Evolutionary conservation across 2,329 filamentous ascomycete genomes (phyloP).

Genomic region (Fusarium vanettenii): DNA sequence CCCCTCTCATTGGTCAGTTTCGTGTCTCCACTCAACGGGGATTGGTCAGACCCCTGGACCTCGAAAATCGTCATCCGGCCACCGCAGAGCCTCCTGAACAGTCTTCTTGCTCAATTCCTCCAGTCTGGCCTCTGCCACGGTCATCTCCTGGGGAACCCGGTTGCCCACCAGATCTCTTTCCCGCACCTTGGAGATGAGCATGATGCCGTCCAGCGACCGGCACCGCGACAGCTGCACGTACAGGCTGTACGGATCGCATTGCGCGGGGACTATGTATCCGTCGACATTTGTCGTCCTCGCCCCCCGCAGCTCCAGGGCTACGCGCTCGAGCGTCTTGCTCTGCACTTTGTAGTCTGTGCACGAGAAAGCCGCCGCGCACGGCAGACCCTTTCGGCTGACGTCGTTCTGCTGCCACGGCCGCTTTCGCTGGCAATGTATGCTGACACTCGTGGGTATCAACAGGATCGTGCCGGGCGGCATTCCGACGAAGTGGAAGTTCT

Average conservation of each 20-base stretch:
- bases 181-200: not conserved
- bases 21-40: no score
- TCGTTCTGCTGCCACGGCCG: slow-evolving; percentile 2
- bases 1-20: no score
- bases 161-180: not conserved
- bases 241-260: not conserved
- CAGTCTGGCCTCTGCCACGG: not conserved
- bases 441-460: not conserved
- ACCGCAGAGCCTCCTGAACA: not conserved
- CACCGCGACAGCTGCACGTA: not conserved
- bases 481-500: not conserved
- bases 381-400: not conserved
- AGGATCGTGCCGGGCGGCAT: slow-evolving; percentile 5
- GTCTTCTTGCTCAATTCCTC: not conserved
- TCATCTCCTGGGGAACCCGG: not conserved
- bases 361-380: not conserved
- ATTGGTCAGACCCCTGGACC: no score
- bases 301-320: not conserved
- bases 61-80: not conserved
- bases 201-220: not conserved
- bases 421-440: not conserved
- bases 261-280: not conserved
- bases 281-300: not conserved
- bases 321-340: not conserved
- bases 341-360: slow-evolving; percentile 7